Evolutionary conservation across 805 yeast genomes (phyloP).

Genomic region (Cyberlindnera saturnus): DNA sequence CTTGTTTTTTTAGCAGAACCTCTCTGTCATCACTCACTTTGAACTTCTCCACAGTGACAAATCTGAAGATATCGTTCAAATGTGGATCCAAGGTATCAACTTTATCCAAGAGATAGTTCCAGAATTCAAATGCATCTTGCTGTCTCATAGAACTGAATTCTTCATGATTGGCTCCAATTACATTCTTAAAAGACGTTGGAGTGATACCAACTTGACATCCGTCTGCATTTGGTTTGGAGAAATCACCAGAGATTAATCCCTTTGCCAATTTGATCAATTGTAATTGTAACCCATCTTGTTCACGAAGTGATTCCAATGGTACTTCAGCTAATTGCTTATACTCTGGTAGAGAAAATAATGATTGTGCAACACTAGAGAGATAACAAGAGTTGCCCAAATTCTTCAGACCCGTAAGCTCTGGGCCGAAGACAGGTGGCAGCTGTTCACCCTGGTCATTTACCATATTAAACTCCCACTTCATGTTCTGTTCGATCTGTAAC

Average conservation of each 20-base stretch:
- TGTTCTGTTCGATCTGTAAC: conserved; percentile 85
- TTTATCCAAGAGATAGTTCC: conserved; percentile 58
- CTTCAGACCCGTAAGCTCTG: conserved; percentile 74
- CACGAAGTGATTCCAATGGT: conserved; percentile 36
- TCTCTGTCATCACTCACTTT: conserved; percentile 41
- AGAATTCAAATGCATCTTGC: conserved; percentile 93
- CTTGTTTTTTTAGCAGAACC: conserved; percentile 50
- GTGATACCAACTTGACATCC: conserved; percentile 68
- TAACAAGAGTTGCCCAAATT: conserved; percentile 95
- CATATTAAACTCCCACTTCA: conserved; percentile 89
- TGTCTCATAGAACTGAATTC: conserved; percentile 87
- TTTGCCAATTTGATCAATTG: conserved; percentile 77
- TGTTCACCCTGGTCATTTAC: conserved; percentile 63
- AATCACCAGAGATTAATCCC: conserved; percentile 71
- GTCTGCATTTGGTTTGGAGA: conserved; percentile 48
- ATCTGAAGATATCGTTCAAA: conserved; percentile 50
- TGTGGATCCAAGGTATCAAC: conserved; percentile 41
- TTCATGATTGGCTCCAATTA: conserved; percentile 70
- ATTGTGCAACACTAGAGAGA: conserved; percentile 73
- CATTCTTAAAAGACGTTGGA: conserved; percentile 68
- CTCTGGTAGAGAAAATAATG: conserved; percentile 42
- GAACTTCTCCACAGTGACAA: conserved; percentile 57
- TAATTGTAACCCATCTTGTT: conserved; percentile 49
- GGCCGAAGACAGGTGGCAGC: conserved; percentile 63
- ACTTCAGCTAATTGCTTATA: conserved; percentile 14